Base-by-base conservation (phyloP, 768 basidiomycete genomes). In the Saitozyma sp. region DNA sequence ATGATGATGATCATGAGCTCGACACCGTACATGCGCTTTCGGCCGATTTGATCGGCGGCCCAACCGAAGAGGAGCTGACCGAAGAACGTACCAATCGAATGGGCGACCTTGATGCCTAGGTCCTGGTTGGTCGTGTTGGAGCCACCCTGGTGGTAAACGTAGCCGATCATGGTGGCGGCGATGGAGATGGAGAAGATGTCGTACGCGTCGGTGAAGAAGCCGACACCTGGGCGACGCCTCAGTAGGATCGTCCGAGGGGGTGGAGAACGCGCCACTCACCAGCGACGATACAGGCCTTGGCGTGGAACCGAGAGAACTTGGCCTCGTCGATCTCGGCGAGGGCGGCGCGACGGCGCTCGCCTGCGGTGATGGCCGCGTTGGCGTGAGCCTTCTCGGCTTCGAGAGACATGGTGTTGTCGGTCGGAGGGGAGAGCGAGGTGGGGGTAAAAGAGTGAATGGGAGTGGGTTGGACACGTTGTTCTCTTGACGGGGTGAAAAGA, bases 281-380 rank as follows among this genome's bases (percentile, higher is more conserved):
- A 49, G 69, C 70, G 42, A 73, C 71, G 29, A 72, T 54, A 63
- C 67, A 71, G 11, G 71, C 79, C 78, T 91, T 92, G 60, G 88
- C 86, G 71, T 93, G 92, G 82, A 92, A 92, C 87, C 88, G 89
- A 8, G 89, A 89, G 80, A 94, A 94, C 50, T 83, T 82, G 48
- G 92, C 92, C 63, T 89, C 87, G 80, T 94, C 92, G 63, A 95
- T 85, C 77, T 94, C 90, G 11, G 87, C 84, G 49, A 96, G 84
- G 40, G 92, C 92, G 42, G 86, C 86, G 16, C 89, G 85, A 65
- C 92, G 86, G 55, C 86, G 85, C 76, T 89, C 86, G 13, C 50
- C 56, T 9, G 69, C 72, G 16, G 61, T 55, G 17, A 60, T 52
- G 54, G 64, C 57, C 10, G 45, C 57, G 48, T 63, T 55, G 19